Evolutionary conservation across 1,139 yeast species (phyloP).

Genomic region (Magnusiomyces starmeri): DNA sequence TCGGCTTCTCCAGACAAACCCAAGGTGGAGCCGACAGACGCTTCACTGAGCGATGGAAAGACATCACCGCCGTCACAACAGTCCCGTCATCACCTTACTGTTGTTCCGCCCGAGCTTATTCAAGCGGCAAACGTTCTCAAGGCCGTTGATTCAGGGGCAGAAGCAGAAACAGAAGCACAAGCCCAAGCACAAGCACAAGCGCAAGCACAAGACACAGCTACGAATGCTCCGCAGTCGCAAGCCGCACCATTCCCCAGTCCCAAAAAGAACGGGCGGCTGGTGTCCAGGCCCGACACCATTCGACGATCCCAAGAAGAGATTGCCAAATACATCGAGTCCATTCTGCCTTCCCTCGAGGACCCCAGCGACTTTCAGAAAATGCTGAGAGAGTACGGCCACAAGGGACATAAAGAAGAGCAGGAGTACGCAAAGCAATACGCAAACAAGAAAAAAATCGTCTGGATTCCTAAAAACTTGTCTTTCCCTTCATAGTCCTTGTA

Average conservation of each 20-base stretch:
- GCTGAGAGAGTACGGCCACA: conserved; percentile 24
- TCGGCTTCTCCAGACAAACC: no score
- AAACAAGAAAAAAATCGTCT: conserved; percentile 18
- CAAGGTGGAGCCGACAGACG: no score
- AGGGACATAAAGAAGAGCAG: conserved; percentile 19
- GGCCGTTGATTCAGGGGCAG: no score
- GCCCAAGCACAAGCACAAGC: no score
- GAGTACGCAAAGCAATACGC: conserved; percentile 14
- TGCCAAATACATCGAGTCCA: conserved; percentile 12
- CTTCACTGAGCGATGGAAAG: no score
- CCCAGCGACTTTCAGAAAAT: conserved; percentile 27
- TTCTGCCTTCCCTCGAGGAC: conserved; percentile 23
- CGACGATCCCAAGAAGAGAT: conserved; percentile 13
- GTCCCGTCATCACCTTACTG: neutral
- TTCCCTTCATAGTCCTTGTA: no score
- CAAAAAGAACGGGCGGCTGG: conserved; percentile 7
- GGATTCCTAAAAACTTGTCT: conserved; percentile 23
- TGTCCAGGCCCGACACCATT: conserved; percentile 12
- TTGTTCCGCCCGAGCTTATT: neutral
- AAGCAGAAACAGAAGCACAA: no score
- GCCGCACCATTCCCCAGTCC: no score
- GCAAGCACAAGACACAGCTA: no score
- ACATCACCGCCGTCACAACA: no score
- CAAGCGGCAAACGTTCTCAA: neutral
- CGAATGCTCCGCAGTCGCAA: no score